Evolutionary conservation across 768 basidiomycete species (phyloP).

Genomic region (Tephrocybe sp.): DNA sequence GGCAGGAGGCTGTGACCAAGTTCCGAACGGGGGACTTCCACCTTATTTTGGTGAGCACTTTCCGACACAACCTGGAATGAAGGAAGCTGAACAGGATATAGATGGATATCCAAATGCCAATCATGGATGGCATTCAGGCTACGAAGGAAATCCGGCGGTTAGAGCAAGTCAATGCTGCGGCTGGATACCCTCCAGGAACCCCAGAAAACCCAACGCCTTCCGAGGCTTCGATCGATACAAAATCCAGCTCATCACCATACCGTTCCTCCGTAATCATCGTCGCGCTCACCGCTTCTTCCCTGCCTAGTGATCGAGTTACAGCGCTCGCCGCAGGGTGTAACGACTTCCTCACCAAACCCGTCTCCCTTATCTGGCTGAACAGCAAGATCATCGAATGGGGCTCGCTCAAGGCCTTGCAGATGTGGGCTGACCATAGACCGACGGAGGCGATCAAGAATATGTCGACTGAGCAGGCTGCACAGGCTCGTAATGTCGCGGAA

Average conservation of each 20-base stretch:
- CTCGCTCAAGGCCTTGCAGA: conserved; percentile 89
- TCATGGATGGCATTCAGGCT: conserved; percentile 97
- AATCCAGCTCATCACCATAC: conserved; percentile 61
- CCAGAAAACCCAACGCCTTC: conserved; percentile 54
- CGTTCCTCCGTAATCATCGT: conserved; percentile 97
- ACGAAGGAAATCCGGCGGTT: conserved; percentile 92
- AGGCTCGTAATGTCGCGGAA: conserved; percentile 44
- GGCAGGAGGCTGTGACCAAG: conserved; percentile 92
- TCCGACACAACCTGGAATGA: not conserved
- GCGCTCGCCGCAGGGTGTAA: conserved; percentile 99
- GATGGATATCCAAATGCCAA: conserved; percentile 99
- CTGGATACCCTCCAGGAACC: conserved; percentile 67
- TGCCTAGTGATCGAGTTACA: conserved; percentile 92
- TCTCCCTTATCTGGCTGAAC: conserved; percentile 92
- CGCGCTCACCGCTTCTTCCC: conserved; percentile 93
- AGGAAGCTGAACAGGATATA: conserved; percentile 28
- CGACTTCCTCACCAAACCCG: conserved; percentile 97
- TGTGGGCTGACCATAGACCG: conserved; percentile 84
- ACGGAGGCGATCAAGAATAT: conserved; percentile 40
- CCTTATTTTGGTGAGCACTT: conserved; percentile 78
- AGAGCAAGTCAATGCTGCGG: conserved; percentile 65
- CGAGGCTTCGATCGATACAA: conserved; percentile 47
- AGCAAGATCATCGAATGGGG: conserved; percentile 99
- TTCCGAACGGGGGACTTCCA: conserved; percentile 94
- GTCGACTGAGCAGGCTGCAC: conserved; percentile 36